Evolutionary conservation across 1,139 yeast genomes (phyloP).

Genomic region (Kazachstania sp.): DNA sequence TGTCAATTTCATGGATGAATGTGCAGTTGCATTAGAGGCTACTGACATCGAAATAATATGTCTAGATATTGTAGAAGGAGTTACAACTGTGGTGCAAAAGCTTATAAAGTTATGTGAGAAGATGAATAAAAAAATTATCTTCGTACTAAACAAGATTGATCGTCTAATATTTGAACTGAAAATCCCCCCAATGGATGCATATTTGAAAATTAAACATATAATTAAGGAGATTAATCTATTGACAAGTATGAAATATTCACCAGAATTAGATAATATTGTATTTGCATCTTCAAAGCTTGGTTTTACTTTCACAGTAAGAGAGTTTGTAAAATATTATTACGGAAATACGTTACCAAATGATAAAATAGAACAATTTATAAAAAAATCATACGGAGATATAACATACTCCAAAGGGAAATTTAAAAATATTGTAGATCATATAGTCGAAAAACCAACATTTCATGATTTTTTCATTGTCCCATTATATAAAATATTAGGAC

Average conservation of each 20-base stretch:
- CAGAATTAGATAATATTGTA: slow-evolving; percentile 55
- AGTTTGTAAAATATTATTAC: slow-evolving; percentile 54
- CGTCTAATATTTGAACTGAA: slow-evolving; percentile 68
- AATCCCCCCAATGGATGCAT: slow-evolving; percentile 68
- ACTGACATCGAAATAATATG: slow-evolving; percentile 64
- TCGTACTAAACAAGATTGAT: slow-evolving; percentile 79
- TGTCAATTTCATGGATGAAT: slow-evolving; percentile 70
- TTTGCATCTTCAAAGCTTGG: slow-evolving; percentile 63
- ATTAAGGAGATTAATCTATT: slow-evolving; percentile 58
- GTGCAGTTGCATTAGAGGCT: slow-evolving; percentile 46
- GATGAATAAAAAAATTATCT: slow-evolving; percentile 40
- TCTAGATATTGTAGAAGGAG: slow-evolving; percentile 81
- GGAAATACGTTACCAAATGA: slow-evolving; percentile 25
- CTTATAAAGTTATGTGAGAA: slow-evolving; percentile 20
- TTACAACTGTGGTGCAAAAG: slow-evolving; percentile 35
- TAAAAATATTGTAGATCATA: slow-evolving; percentile 12
- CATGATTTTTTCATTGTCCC: slow-evolving; percentile 68
- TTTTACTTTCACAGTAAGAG: slow-evolving; percentile 54
- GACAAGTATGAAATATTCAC: slow-evolving; percentile 44
- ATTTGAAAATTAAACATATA: slow-evolving; percentile 51
- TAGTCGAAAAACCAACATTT: slow-evolving; percentile 37
- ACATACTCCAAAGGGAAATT: slow-evolving; percentile 46
- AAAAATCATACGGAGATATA: slow-evolving; percentile 70
- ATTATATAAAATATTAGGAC: slow-evolving; percentile 63
- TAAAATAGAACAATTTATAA: slow-evolving; percentile 40